Percentiles rank a stretch among this genome's conserved stretches.
Conservation (phyloP, 1,139 yeast genomes). For the Meyerozyma athensensis region DNA sequence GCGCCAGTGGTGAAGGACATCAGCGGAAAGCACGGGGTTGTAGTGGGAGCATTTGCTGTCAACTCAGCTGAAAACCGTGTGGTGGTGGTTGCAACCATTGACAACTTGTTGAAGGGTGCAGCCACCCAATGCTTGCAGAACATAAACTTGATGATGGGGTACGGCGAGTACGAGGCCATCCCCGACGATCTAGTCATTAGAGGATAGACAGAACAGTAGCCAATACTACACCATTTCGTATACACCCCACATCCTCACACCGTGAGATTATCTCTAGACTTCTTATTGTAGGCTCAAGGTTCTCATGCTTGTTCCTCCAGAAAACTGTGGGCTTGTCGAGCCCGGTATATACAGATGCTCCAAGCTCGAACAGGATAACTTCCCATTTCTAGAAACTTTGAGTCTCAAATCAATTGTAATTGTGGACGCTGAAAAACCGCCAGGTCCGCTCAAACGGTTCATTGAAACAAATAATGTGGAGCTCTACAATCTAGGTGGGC, state of each 20-base stretch:
- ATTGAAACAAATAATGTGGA: constrained; percentile 41
- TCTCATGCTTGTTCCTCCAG: constrained; percentile 79
- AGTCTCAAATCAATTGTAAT: constrained; percentile 53
- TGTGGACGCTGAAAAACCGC: constrained; percentile 70
- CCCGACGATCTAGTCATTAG: constrained; percentile 56
- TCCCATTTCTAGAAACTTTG: constrained; percentile 64
- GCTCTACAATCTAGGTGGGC: constrained; percentile 33
- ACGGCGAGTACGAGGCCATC: constrained; percentile 92
- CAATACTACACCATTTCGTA: too few species aligned
- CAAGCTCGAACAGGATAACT: constrained; percentile 50
- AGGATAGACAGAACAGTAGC: constrained; percentile 37
- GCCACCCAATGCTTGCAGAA: constrained; percentile 98
- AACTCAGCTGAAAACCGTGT: constrained; percentile 85
- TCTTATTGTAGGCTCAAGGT: too few species aligned
- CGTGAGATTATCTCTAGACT: too few species aligned
- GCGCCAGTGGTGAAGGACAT: constrained; percentile 91
- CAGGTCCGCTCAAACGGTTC: constrained; percentile 46
- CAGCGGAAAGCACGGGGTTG: constrained; percentile 91
- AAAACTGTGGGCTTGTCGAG: constrained; percentile 73
- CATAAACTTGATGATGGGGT: constrained; percentile 83
- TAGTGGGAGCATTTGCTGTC: constrained; percentile 93
- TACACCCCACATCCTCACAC: constrained; percentile 2
- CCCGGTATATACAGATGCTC: constrained; percentile 63
- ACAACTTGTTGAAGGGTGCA: constrained; percentile 94
- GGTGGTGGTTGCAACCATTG: constrained; percentile 91